These are phyloP conservation scores for Calonectria hongkongensis DNA, from an alignment of 2,329 filamentous ascomycete species.

Conservation along the genomic window DNA sequence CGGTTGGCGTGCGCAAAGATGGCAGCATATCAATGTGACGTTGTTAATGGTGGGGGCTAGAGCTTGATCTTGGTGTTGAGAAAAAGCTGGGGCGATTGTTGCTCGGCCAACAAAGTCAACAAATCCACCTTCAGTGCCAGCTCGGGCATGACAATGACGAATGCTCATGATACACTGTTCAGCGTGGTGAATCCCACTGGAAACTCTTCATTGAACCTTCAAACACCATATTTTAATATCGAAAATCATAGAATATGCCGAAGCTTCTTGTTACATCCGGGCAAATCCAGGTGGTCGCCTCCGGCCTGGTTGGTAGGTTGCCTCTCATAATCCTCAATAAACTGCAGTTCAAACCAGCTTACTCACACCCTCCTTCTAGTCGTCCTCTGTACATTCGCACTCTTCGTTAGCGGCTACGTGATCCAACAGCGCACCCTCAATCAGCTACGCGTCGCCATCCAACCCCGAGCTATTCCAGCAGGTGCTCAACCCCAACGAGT, in stretches of 20 bases:
- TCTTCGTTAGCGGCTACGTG: conserved; percentile 91
- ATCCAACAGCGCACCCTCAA: conserved; percentile 91
- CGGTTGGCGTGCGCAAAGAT: conserved; percentile 31
- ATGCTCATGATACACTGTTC: conserved; percentile 26
- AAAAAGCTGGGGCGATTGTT: conserved; percentile 57
- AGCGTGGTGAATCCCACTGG: background rate
- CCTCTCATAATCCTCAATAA: conserved; percentile 34
- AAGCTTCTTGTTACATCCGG: conserved; percentile 79
- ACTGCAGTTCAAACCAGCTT: conserved; percentile 45
- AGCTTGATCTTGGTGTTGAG: conserved; percentile 45
- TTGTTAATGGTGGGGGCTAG: conserved; percentile 42
- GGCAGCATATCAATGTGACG: conserved; percentile 35
- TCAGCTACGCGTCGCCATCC: conserved; percentile 84
- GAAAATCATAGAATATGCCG: conserved; percentile 52
- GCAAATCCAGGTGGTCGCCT: conserved; percentile 82
- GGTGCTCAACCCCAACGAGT: conserved; percentile 23
- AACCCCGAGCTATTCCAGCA: conserved; percentile 61
- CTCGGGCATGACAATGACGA: conserved; percentile 39
- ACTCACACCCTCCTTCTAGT: conserved; percentile 67
- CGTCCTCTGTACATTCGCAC: conserved; percentile 84
- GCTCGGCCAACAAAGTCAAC: conserved; percentile 62
- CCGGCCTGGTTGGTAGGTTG: conserved; percentile 76
- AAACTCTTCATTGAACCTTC: background rate
- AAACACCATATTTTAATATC: background rate
- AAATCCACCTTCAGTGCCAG: conserved; percentile 43